Evolutionary conservation across 2,329 filamentous ascomycete genomes (phyloP).

Genomic region (Immersiporthe knoxdaviesiana): DNA sequence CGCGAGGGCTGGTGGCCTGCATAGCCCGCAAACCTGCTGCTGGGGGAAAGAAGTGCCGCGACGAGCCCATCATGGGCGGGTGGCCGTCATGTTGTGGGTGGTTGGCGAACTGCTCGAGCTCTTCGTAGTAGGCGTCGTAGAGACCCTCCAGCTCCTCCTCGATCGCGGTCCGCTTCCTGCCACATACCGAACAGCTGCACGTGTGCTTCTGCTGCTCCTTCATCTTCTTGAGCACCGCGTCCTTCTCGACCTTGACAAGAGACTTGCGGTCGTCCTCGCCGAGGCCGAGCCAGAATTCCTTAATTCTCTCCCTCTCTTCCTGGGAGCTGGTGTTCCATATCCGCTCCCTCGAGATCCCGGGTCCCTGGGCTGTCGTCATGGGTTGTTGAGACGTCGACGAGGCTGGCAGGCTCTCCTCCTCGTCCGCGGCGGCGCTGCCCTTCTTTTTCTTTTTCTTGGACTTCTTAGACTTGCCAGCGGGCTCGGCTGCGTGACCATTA

Average conservation of each 20-base stretch:
- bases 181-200: conserved; percentile 96
- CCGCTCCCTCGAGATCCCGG: conserved; percentile 71
- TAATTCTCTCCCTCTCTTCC: conserved; percentile 95
- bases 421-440: conserved; percentile 36
- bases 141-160: conserved; percentile 97
- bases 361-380: conserved; percentile 40
- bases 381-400: conserved; percentile 34
- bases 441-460: conserved; percentile 73
- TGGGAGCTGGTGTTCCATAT: conserved; percentile 97
- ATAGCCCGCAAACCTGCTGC: conserved; percentile 50
- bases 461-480: conserved; percentile 57
- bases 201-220: conserved; percentile 99
- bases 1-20: conserved; percentile 71
- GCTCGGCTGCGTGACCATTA: conserved; percentile 36
- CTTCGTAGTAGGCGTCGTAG: conserved; percentile 98
- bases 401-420: conserved; percentile 39
- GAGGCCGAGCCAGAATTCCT: conserved; percentile 95
- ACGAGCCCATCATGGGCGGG: conserved; percentile 69
- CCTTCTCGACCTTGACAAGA: conserved; percentile 96
- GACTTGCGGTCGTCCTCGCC: conserved; percentile 94
- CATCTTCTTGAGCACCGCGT: conserved; percentile 98
- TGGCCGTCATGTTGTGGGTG: conserved; percentile 69
- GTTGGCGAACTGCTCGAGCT: conserved; percentile 96
- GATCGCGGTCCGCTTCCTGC: conserved; percentile 92
- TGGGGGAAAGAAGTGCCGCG: conserved; percentile 60